These are phyloP conservation scores for Plasmodium adleri DNA, from an alignment of 169 alveolate genomes.

Conservation along the genomic window DNA sequence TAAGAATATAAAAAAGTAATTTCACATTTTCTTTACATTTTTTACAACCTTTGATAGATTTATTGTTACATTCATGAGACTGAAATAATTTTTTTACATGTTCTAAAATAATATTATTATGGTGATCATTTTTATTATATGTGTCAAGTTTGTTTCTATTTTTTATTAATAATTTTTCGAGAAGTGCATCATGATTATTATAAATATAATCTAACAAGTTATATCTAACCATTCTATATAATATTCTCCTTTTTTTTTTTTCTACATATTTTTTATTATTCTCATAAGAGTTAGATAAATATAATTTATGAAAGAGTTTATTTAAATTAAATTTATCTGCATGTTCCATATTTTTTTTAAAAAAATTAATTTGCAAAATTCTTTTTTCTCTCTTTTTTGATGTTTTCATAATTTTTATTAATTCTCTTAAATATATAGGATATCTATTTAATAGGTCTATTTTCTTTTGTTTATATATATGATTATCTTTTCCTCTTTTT, in stretches of 20 bases:
- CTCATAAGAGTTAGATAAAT: slow-evolving; percentile 21
- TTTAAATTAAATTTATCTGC: slow-evolving; percentile 30
- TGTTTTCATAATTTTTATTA: slow-evolving; percentile 48
- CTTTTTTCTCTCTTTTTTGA: slow-evolving; percentile 60
- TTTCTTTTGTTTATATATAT: slow-evolving; percentile 37
- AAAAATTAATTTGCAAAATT: slow-evolving; percentile 35
- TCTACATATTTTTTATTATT: slow-evolving; percentile 32
- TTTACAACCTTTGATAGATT: slow-evolving; percentile 22
- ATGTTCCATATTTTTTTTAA: slow-evolving; percentile 37
- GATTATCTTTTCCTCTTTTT: slow-evolving; percentile 4
- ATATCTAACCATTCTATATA: slow-evolving; percentile 60
- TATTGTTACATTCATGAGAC: slow-evolving; percentile 22
- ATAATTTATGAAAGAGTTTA: slow-evolving; percentile 34
- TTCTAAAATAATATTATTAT: slow-evolving; percentile 46
- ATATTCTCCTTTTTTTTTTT: slow-evolving; percentile 50
- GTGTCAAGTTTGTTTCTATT: slow-evolving; percentile 1
- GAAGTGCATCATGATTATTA: slow-evolving; percentile 47
- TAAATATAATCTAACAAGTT: slow-evolving; percentile 57
- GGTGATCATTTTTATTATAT: background rate
- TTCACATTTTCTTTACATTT: slow-evolving; percentile 45
- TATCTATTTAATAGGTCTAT: slow-evolving; percentile 52
- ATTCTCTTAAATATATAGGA: slow-evolving; percentile 64
- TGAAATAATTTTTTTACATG: slow-evolving; percentile 28
- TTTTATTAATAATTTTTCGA: slow-evolving; percentile 50
- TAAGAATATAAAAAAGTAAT: slow-evolving; percentile 40